A percentile compares a stretch with the other conserved stretches of the same genome.
Conservation (phyloP, 2,329 filamentous ascomycete species). For the Epichloe gansuensis region DNA sequence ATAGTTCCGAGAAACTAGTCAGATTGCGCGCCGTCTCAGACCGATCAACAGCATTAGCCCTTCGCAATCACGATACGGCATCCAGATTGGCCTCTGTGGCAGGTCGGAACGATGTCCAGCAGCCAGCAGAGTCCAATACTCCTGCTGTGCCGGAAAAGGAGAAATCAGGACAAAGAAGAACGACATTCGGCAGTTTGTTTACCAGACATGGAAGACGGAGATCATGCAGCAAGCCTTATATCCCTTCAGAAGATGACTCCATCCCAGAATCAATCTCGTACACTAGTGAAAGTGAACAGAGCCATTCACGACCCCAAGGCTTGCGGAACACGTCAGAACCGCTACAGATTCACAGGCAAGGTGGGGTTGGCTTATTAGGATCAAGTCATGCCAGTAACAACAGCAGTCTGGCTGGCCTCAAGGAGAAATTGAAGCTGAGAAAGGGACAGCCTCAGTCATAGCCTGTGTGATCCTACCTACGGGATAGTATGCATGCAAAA, state of each 20-base stretch:
- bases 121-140: neutral
- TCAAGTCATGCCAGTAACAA: neutral
- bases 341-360: neutral
- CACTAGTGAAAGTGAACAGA: neutral
- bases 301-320: too few relatives aligned
- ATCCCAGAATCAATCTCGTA: neutral
- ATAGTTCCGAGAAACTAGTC: neutral
- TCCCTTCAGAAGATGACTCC: neutral
- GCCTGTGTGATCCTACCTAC: neutral
- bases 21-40: neutral
- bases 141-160: neutral
- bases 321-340: neutral
- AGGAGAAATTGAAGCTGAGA: neutral
- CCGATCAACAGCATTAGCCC: neutral
- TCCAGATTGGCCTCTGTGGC: neutral
- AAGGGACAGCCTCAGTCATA: neutral
- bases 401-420: neutral
- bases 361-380: neutral
- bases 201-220: neutral
- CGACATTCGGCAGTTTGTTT: slow-evolving; percentile 1
- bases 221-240: neutral
- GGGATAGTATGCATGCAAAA: neutral
- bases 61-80: slow-evolving; percentile 2
- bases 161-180: neutral
- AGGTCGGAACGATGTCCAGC: neutral